These are phyloP conservation scores for Candida koratica DNA, from an alignment of 805 yeast species.

Conservation along the genomic window DNA sequence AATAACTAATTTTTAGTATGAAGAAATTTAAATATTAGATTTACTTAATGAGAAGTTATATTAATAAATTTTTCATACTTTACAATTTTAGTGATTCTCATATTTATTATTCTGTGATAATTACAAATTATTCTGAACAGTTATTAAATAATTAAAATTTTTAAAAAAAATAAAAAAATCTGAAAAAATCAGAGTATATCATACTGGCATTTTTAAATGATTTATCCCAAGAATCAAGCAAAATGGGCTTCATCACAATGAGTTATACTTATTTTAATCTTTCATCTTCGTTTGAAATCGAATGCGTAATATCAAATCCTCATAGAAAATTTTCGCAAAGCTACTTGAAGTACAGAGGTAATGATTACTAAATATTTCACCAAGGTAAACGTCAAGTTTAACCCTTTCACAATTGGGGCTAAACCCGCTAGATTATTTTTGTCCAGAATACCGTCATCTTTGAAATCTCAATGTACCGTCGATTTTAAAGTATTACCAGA, in stretches of 20 bases:
- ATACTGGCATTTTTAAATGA: not conserved
- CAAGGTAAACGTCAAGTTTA: constrained; percentile 69
- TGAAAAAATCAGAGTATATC: not conserved
- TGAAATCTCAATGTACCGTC: constrained; percentile 55
- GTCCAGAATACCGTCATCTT: constrained; percentile 73
- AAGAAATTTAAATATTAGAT: no score
- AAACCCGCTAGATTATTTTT: constrained; percentile 77
- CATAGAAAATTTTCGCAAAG: constrained; percentile 10
- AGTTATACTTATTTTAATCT: no score
- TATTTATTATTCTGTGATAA: not conserved
- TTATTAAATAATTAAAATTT: not conserved
- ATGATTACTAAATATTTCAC: constrained; percentile 93
- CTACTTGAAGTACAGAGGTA: not conserved
- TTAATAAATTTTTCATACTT: no score
- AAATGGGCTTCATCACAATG: no score
- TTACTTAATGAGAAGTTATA: no score
- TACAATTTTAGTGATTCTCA: not conserved
- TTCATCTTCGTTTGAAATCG: no score
- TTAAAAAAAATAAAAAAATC: constrained; percentile 1
- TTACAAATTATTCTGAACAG: constrained; percentile 1
- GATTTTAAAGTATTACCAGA: constrained; percentile 58
- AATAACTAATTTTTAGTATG: no score
- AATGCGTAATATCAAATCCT: not conserved
- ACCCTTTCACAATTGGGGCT: constrained; percentile 72
- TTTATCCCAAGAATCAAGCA: no score